Conservation (phyloP, 768 basidiomycete genomes). For the Panaeolus papilionaceus region DNA sequence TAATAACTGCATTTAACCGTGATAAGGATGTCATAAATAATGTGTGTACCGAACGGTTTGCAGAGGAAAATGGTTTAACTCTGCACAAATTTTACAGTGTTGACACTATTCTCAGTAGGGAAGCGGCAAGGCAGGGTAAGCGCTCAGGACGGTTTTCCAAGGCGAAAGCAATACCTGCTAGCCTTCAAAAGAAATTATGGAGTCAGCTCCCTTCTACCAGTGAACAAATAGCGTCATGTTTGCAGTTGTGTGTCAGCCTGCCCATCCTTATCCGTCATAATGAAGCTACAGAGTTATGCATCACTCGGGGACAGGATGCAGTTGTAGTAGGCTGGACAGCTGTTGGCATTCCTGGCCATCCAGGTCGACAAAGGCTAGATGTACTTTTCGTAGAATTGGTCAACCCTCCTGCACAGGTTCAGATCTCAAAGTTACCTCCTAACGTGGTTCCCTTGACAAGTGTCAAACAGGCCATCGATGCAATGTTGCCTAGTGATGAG, state of each 20-base stretch:
- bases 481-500: neutral
- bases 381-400: constrained; percentile 36
- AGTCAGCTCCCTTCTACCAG: constrained; percentile 21
- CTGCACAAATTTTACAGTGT: constrained; percentile 32
- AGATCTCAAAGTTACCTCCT: constrained; percentile 32
- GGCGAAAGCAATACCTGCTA: neutral
- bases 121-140: too few species aligned
- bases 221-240: constrained; percentile 31
- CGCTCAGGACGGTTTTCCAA: too few species aligned
- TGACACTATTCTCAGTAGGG: neutral
- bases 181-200: constrained; percentile 25
- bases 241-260: constrained; percentile 37
- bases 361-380: constrained; percentile 29
- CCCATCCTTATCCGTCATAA: constrained; percentile 41
- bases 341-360: constrained; percentile 14
- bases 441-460: constrained; percentile 38
- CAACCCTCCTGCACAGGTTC: constrained; percentile 30
- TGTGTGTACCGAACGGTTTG: constrained; percentile 34
- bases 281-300: constrained; percentile 32
- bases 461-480: neutral
- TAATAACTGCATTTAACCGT: constrained; percentile 38
- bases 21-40: constrained; percentile 39
- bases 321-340: constrained; percentile 35
- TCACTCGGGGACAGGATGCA: constrained; percentile 36
- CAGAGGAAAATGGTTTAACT: constrained; percentile 30